phyloP scores from a whole-genome alignment of 75 land plant species.

The Picea sitchensis region DNA sequence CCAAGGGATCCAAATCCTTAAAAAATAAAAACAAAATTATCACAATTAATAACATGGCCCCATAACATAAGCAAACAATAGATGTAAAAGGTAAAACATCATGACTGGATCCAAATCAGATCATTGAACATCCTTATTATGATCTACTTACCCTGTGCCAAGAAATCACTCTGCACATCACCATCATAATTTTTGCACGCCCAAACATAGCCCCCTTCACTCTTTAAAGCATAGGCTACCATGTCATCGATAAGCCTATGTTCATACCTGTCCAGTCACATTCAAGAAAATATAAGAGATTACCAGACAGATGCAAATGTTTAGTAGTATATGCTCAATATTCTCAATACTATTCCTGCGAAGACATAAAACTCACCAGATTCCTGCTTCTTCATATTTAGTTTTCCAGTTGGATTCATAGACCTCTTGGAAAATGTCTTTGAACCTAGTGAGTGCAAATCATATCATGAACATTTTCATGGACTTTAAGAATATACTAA shows the following conservation, averaged over 20 bases:
- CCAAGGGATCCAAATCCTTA: constrained; percentile 99
- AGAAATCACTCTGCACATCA: constrained; percentile 97
- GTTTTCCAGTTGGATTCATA: constrained; percentile 83
- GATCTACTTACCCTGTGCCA: constrained; percentile 77
- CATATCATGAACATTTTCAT: not conserved
- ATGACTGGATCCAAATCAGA: not conserved
- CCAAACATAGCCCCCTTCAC: constrained; percentile 98
- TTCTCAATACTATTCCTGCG: not conserved
- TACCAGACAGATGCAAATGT: not conserved
- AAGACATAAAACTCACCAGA: constrained; percentile 51
- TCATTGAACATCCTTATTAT: not conserved
- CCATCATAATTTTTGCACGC: constrained; percentile 99
- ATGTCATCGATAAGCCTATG: constrained; percentile 98
- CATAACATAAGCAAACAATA: not conserved
- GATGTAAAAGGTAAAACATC: not conserved
- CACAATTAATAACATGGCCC: not conserved
- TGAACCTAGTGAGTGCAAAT: constrained; percentile 51
- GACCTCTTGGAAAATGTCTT: constrained; percentile 95
- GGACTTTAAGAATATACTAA: not conserved
- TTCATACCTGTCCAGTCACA: constrained; percentile 69
- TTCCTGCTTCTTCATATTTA: constrained; percentile 84
- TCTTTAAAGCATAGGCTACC: constrained; percentile 97
- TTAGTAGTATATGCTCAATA: not conserved
- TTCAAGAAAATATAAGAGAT: not conserved
- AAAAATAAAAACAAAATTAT: constrained; percentile 11